Conservation (phyloP, 2,329 filamentous ascomycete genomes). For the Lecanicillium sp. region DNA sequence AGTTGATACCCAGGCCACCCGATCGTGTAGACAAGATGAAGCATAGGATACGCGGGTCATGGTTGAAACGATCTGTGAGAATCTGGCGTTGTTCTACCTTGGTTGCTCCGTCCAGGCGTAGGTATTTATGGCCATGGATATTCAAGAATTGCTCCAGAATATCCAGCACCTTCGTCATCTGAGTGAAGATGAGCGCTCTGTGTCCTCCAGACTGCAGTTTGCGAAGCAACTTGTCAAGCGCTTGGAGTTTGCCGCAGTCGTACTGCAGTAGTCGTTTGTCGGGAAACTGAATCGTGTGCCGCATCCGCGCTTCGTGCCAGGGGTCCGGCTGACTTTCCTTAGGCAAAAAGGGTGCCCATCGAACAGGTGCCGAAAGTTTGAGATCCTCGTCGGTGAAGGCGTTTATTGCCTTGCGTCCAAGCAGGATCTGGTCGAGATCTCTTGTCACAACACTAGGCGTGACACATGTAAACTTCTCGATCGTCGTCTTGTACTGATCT, state of each 20-base stretch:
- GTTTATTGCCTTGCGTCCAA: constrained; percentile 53
- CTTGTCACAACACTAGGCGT: constrained; percentile 82
- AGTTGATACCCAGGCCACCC: constrained; percentile 89
- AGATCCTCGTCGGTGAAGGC: constrained; percentile 50
- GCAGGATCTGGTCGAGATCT: constrained; percentile 61
- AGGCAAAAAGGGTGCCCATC: constrained; percentile 48
- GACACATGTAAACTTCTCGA: constrained; percentile 86
- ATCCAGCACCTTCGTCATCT: constrained; percentile 98
- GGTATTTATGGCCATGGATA: constrained; percentile 94
- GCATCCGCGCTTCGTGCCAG: constrained; percentile 90
- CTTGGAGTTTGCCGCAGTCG: constrained; percentile 93
- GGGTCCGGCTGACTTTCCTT: constrained; percentile 60
- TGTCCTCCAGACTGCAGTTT: constrained; percentile 84
- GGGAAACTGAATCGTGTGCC: constrained; percentile 90
- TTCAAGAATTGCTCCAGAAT: constrained; percentile 97
- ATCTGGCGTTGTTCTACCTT: constrained; percentile 95
- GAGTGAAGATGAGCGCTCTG: constrained; percentile 94
- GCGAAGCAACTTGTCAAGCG: constrained; percentile 76
- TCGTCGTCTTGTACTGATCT: constrained; percentile 60
- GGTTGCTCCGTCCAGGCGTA: constrained; percentile 91
- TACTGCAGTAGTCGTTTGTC: constrained; percentile 95
- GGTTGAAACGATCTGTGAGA: constrained; percentile 93
- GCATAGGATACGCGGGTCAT: constrained; percentile 81
- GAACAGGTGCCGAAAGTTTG: constrained; percentile 47
- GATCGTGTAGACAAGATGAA: constrained; percentile 96